Base-by-base conservation (phyloP, 805 yeast species). In the Candida ulmi region DNA sequence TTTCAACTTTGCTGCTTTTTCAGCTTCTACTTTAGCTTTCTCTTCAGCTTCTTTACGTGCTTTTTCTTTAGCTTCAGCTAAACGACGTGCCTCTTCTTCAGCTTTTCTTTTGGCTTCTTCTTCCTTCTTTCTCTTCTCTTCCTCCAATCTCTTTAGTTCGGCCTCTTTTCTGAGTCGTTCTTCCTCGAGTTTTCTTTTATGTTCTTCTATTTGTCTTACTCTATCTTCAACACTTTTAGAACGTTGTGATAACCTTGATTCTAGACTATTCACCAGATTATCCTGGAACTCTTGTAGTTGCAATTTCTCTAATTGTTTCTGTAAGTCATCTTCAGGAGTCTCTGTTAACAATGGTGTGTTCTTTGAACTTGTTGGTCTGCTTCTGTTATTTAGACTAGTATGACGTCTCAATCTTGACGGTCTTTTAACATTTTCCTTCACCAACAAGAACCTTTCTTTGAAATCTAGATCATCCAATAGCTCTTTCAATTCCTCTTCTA, bases 1-100 rank as follows among this genome's bases (percentile, higher is more conserved):
- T 31, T 51, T 54, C 28, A 26, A 13, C 11, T 46, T 50, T 31
- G 50, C 54, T 13, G 43, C 45, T 8, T 8, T 26, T 33, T 50
- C 47, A 31, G 40, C 49, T 47, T 53, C 48, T 47, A 52, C 23
- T 34, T 40, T 37, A 46, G 29, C 17, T 26, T 23, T 19, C 11
- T 27, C 15, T 36, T 34, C 12, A 23, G 33, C 47, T 39, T 39
- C 51, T 35, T 48, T 17, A 35, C 37, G 8, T 23, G 33, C 35
- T 33, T 38, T 28, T 43, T 45, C 39, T 15, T 41, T 39, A 32
- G 50, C 54, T 23, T 42, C 48, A 36, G 51, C 46, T n/a, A 41
- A 36, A 9, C 15, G 29, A 46, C 41, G 24, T 33, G 40, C 49
- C 47, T 53, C 48, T 47, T 53, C 23, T 34, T 40, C 36, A 46